phyloP scores from a whole-genome alignment of 1,284 basidiomycete species.

The Pyrrhoderma noxium region DNA sequence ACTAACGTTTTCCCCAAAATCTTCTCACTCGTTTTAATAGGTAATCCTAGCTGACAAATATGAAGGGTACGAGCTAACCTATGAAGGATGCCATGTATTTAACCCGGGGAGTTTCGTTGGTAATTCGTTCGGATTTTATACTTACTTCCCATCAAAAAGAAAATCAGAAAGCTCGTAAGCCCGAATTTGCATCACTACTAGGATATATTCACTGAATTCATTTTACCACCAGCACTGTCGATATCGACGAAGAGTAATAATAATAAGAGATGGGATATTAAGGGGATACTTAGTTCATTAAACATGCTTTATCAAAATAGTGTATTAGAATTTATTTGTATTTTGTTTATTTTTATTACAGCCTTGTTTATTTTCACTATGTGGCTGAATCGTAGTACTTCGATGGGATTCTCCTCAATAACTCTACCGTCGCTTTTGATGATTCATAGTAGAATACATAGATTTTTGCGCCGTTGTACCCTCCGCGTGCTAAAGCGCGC shows the following conservation, averaged over 20 bases:
- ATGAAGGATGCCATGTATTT: constrained; percentile 97
- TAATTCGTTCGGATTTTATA: constrained; percentile 76
- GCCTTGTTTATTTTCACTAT: too few relatives aligned
- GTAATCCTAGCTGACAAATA: constrained; percentile 96
- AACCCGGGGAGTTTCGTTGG: constrained; percentile 91
- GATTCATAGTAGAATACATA: too few relatives aligned
- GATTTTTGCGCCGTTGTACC: too few relatives aligned
- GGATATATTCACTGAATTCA: not conserved
- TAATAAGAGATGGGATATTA: not conserved
- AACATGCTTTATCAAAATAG: too few relatives aligned
- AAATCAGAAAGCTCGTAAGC: constrained; percentile 72
- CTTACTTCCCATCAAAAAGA: constrained; percentile 72
- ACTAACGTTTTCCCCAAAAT: not conserved
- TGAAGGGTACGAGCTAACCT: constrained; percentile 93
- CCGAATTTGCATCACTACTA: too few relatives aligned
- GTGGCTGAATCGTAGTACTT: too few relatives aligned
- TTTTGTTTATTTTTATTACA: too few relatives aligned
- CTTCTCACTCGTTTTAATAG: constrained; percentile 34
- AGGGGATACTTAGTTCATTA: too few relatives aligned
- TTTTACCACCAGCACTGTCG: constrained; percentile 8
- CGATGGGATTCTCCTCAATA: too few relatives aligned
- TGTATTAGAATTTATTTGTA: too few relatives aligned
- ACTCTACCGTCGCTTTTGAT: too few relatives aligned
- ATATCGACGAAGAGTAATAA: constrained; percentile 8
- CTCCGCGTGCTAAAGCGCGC: too few relatives aligned